Evolutionary conservation across 257 asterid genomes (phyloP), one percentile per base, ranked within the genome.

Genomic region (Solanum lignicaule): DNA sequence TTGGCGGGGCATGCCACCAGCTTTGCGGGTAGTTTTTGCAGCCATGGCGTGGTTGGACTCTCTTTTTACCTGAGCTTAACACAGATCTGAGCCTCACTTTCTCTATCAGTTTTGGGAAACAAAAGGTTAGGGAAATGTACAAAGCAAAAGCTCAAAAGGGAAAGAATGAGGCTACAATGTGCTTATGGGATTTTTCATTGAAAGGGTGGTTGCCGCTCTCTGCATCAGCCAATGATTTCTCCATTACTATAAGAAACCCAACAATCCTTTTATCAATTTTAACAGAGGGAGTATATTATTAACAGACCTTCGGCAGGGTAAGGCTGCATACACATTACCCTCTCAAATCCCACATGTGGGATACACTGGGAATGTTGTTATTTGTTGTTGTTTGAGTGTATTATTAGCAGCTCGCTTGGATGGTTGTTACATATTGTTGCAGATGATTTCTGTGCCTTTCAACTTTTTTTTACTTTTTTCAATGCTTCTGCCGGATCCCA

Each of bases 181-280:
- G 75, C 35, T 68, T 27, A 68, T 4, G 23, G 23, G 21, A 65
- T 65, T 38, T 81, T 86, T 87, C 82, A 16, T 79, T 69, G 83
- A 16, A 87, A 89, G 92, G 94, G 94, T 83, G 91, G 94, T 94
- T 94, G 91, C 93, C 92, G 87, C 91, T 92, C 88, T 92, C 90
- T 89, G 89, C 27, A 14, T 38, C 66, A 35, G 89, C 90, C 92
- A 4, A 65, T 87, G 89, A 83, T 85, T 90, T 88, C 86, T 25
- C 32, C 16, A 14, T 39, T 46, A 36, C 38, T 36, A 41, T 25
- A 25, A 25, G 12, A 78, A 36, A 81, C 86, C 74, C 83, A 88
- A 31, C 76, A 69, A 69, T 29, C n/a, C 38, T 69, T 69, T 15
- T 15, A 69, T 69, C 76, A 69, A 31, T 31, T 69, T 31, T 69